Evolutionary conservation across 2,329 filamentous ascomycete genomes (phyloP).

Genomic region (Diplodia intermedia): DNA sequence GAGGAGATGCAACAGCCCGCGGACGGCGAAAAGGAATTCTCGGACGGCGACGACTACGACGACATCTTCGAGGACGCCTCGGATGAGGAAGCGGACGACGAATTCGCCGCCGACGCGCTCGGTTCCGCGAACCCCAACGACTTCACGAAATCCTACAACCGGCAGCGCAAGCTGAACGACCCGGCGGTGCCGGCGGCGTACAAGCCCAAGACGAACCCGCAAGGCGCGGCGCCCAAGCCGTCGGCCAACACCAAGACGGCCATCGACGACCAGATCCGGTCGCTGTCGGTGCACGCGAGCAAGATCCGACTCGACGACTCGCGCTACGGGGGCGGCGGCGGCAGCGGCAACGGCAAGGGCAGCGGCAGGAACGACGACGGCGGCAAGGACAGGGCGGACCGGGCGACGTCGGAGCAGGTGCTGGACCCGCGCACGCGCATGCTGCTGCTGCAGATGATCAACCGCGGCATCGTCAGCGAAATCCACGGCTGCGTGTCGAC

Average conservation of each 20-base stretch:
- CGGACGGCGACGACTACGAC: slow-evolving; percentile 66
- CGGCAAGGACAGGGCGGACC: slow-evolving; percentile 86
- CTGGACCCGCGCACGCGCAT: slow-evolving; percentile 92
- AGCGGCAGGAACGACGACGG: slow-evolving; percentile 53
- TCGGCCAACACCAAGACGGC: slow-evolving; percentile 78
- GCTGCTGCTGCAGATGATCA: slow-evolving; percentile 96
- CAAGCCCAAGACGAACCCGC: slow-evolving; percentile 75
- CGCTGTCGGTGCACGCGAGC: slow-evolving; percentile 81
- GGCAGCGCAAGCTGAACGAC: slow-evolving; percentile 74
- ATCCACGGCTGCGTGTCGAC: slow-evolving; percentile 95
- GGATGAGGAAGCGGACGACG: slow-evolving; percentile 63
- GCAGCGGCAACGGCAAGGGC: slow-evolving; percentile 49
- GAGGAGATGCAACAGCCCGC: not conserved
- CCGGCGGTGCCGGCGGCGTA: slow-evolving; percentile 56
- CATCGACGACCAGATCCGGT: slow-evolving; percentile 86
- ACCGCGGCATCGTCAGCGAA: slow-evolving; percentile 85
- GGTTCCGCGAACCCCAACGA: slow-evolving; percentile 67
- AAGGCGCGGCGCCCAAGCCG: slow-evolving; percentile 64
- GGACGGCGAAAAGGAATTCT: slow-evolving; percentile 3
- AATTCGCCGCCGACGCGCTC: slow-evolving; percentile 62
- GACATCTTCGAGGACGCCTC: slow-evolving; percentile 68
- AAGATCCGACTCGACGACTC: slow-evolving; percentile 76
- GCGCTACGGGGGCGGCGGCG: slow-evolving; percentile 51
- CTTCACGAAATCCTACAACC: slow-evolving; percentile 86
- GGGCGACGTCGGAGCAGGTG: slow-evolving; percentile 93